Evolutionary conservation across 192 early-diverging fungal genomes (phyloP), one percentile per base, ranked within the genome.

Genomic region (Coemansia erecta): DNA sequence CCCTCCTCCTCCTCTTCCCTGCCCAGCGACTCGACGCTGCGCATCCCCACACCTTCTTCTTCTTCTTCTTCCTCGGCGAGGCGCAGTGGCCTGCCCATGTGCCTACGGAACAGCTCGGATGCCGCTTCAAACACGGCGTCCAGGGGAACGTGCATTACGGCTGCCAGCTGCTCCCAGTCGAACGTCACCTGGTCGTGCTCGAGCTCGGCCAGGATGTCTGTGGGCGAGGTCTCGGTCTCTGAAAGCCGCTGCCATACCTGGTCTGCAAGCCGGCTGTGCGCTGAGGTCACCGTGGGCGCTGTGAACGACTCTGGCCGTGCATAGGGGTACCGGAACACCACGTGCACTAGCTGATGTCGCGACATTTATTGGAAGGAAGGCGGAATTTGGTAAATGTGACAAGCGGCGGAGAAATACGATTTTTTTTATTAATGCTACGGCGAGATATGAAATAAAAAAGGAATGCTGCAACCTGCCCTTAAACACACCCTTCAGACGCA

Each of bases 171-270:
- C 24, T 72, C 75, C 75, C 75, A 78, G 56, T 78, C 75, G 65
- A 78, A 78, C 11, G 75, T 78, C 45, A 78, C 75, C 23, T 78
- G 60, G 66, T 78, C 75, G 4, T 72, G 60, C 59, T 78, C 75
- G 6, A 78, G 59, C 60, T 78, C 75, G 0, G 69, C 75, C 26
- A 78, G 24, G 53, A 78, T 72, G 48, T 69, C 75, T 2, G 57
- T 31, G 8, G 75, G 75, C 10, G 66, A 64, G 69, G 7, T 26
- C 26, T 26, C 26, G 61, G 66, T 1, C 75, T 69, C 1, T 65
- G 70, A 2, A 66, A 44, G 15, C 61, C 49, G 23, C 68, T 70
- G 75, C 75, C 75, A 78, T 17, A 78, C 75, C 33, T 69, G 65
- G 33, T 78, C 76, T 33, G 72, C 70, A 1, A 77, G 46, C 0